Percentiles rank a stretch among this genome's conserved stretches.
phyloP scores from a whole-genome alignment of 2,329 filamentous ascomycete genomes.

The Epichloe sibirici region DNA sequence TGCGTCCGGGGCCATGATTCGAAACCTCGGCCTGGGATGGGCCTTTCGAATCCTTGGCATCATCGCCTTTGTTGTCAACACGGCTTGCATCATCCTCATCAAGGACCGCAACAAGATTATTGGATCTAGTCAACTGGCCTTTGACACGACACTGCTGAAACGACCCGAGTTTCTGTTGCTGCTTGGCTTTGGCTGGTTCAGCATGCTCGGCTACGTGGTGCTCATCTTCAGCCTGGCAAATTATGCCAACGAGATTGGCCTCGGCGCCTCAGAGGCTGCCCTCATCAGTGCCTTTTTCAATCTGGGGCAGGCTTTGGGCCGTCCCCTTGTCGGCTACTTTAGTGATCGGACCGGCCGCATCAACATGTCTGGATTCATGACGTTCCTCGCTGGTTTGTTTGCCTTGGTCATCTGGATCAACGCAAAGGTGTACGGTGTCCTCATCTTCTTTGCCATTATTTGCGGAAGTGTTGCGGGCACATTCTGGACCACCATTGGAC shows the following conservation, averaged over 20 bases:
- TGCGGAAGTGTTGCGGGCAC: slow-evolving; percentile 61
- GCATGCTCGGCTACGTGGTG: slow-evolving; percentile 62
- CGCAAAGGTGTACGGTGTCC: slow-evolving; percentile 47
- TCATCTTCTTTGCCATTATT: slow-evolving; percentile 59
- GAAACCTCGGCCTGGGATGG: slow-evolving; percentile 51
- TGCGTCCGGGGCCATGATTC: slow-evolving; percentile 55
- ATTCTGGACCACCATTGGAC: slow-evolving; percentile 57
- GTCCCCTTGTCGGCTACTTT: slow-evolving; percentile 60
- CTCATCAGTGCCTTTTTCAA: slow-evolving; percentile 65
- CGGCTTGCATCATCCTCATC: slow-evolving; percentile 48
- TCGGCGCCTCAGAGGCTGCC: slow-evolving; percentile 54
- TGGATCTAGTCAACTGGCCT: slow-evolving; percentile 53
- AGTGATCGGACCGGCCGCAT: slow-evolving; percentile 59
- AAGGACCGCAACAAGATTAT: slow-evolving; percentile 61
- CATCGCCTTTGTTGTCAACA: slow-evolving; percentile 51
- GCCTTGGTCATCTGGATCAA: slow-evolving; percentile 64
- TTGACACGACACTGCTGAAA: slow-evolving; percentile 51
- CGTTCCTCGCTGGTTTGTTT: slow-evolving; percentile 51
- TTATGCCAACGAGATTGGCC: slow-evolving; percentile 57
- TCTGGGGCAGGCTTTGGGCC: slow-evolving; percentile 51
- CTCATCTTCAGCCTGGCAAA: slow-evolving; percentile 67
- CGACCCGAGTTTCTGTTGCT: slow-evolving; percentile 51
- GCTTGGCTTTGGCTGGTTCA: slow-evolving; percentile 56
- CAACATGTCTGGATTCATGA: slow-evolving; percentile 57
- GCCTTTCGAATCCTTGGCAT: slow-evolving; percentile 54